These are phyloP conservation scores for Acer saccharum DNA, from an alignment of 345 rosid genomes.

Conservation along the genomic window DNA sequence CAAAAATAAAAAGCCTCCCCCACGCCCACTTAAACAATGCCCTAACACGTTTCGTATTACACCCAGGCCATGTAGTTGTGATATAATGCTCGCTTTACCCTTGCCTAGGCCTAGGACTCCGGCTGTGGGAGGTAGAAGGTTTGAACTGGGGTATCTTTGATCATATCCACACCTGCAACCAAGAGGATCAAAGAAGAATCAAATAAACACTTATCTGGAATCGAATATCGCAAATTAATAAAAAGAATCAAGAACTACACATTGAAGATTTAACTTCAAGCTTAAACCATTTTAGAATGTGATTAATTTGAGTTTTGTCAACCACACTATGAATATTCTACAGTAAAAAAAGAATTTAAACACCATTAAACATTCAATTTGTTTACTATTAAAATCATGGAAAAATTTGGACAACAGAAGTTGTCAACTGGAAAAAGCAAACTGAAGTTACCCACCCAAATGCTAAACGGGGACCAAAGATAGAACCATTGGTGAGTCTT, in stretches of 20 bases:
- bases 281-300: not conserved
- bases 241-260: not conserved
- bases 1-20: constrained; percentile 81
- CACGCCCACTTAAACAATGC: constrained; percentile 76
- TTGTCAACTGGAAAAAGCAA: constrained; percentile 4
- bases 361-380: not conserved
- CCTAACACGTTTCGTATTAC: constrained; percentile 62
- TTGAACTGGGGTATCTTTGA: constrained; percentile 48
- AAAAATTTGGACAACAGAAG: not conserved
- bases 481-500: constrained; percentile 56
- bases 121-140: constrained; percentile 59
- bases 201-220: not conserved
- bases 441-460: constrained; percentile 64
- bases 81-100: constrained; percentile 66
- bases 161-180: constrained; percentile 78
- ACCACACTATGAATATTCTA: not conserved
- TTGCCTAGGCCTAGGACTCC: constrained; percentile 88
- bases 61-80: constrained; percentile 55
- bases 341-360: not conserved
- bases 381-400: not conserved
- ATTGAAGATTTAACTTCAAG: not conserved
- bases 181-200: constrained; percentile 6
- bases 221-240: no score
- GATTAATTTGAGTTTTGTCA: not conserved
- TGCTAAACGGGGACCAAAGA: constrained; percentile 41